Percentiles rank a stretch among this genome's conserved stretches.
Evolutionary conservation across 345 rosid genomes (phyloP).

Genomic region (Dovyalis caffra): DNA sequence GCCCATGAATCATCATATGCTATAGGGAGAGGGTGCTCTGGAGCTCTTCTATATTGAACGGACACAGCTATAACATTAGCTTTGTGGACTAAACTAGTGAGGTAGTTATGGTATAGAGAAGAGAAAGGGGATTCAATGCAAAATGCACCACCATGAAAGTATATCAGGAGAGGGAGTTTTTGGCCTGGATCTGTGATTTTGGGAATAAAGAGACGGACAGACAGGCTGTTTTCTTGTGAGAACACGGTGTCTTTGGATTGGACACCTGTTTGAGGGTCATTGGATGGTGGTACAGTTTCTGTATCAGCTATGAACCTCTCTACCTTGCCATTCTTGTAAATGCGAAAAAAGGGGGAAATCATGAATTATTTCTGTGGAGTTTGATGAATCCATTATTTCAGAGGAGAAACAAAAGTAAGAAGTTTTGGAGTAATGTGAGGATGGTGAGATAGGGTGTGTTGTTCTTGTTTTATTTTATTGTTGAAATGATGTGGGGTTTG

Average conservation of each 20-base stretch:
- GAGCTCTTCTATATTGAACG: conserved; percentile 27
- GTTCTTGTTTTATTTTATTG: too few relatives aligned
- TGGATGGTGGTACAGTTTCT: background rate
- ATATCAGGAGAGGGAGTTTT: conserved; percentile 26
- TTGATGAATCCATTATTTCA: background rate
- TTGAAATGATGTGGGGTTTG: background rate
- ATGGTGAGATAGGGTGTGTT: too few relatives aligned
- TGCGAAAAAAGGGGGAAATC: conserved; percentile 11
- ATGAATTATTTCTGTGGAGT: background rate
- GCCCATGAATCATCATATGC: conserved; percentile 29
- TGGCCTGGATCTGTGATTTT: background rate
- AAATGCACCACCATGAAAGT: conserved; percentile 29
- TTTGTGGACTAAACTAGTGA: conserved; percentile 7
- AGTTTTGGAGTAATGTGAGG: too few relatives aligned
- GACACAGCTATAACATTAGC: conserved; percentile 22
- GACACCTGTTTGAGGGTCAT: conserved; percentile 9
- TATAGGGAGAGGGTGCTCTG: conserved; percentile 23
- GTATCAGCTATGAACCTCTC: conserved; percentile 13
- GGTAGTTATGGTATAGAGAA: conserved; percentile 12
- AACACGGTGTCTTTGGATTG: conserved; percentile 11
- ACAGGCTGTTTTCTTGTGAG: background rate
- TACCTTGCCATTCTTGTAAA: conserved; percentile 13
- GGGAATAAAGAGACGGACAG: conserved; percentile 19
- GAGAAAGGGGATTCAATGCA: conserved; percentile 21
- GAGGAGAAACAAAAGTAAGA: background rate